A percentile compares a stretch with the other conserved stretches of the same genome.
Evolutionary conservation across 352 stramenopile genomes (phyloP).

Genomic region (Phytophthora podocarpi): DNA sequence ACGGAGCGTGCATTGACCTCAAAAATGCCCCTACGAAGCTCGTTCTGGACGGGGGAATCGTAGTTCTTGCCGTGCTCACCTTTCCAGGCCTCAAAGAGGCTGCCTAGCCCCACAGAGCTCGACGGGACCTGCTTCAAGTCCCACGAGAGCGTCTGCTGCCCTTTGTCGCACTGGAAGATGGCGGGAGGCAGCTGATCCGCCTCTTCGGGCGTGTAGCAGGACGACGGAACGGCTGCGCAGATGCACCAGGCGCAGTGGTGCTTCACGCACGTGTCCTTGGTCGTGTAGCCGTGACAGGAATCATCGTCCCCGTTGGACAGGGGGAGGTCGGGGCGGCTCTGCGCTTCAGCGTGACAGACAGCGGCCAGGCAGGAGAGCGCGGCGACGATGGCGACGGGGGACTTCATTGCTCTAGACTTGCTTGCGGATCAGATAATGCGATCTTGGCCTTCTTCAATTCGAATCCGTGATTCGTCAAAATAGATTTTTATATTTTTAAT

Average conservation of each 20-base stretch:
- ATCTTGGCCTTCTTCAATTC: conserved; percentile 6
- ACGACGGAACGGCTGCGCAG: conserved; percentile 79
- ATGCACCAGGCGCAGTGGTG: conserved; percentile 78
- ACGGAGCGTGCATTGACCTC: conserved; percentile 63
- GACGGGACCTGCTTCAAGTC: conserved; percentile 39
- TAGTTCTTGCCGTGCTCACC: conserved; percentile 51
- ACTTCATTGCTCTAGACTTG: too few species aligned
- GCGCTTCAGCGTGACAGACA: background rate
- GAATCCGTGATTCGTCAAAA: background rate
- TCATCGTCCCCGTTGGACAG: conserved; percentile 15
- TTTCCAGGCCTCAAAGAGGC: conserved; percentile 67
- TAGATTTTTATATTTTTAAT: too few species aligned
- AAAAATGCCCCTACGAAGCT: conserved; percentile 64
- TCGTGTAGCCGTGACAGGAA: conserved; percentile 61
- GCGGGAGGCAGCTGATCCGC: conserved; percentile 66
- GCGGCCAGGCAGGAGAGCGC: background rate
- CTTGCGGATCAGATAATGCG: conserved; percentile 10
- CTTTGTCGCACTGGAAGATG: conserved; percentile 77
- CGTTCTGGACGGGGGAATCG: conserved; percentile 48
- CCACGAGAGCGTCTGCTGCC: conserved; percentile 28
- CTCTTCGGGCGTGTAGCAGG: conserved; percentile 76
- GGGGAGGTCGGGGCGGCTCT: conserved; percentile 9
- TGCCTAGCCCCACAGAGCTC: conserved; percentile 28
- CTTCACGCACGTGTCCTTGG: conserved; percentile 53
- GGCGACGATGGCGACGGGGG: background rate